A percentile compares a stretch with the other conserved stretches of the same genome.
Evolutionary conservation across 202 grass and related monocot genomes (phyloP).

Genomic region (Miscanthus sacchariflorus): DNA sequence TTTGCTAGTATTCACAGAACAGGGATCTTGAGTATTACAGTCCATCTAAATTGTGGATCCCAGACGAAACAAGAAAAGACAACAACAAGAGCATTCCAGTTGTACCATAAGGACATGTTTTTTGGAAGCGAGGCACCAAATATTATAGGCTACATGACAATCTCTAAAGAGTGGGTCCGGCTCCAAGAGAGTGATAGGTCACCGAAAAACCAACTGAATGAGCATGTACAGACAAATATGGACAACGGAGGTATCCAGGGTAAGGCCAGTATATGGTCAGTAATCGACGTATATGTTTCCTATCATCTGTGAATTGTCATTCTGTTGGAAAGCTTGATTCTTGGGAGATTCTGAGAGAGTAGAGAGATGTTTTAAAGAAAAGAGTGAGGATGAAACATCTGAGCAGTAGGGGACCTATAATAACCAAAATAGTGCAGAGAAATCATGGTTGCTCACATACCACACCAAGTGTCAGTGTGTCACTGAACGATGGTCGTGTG

Average conservation of each 20-base stretch:
- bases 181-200: slow-evolving; percentile 22
- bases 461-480: neutral
- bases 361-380: too few relatives aligned
- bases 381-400: too few relatives aligned
- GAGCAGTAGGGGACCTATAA: too few relatives aligned
- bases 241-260: neutral
- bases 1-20: neutral
- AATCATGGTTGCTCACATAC: neutral
- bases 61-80: slow-evolving; percentile 1
- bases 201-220: neutral
- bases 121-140: neutral
- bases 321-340: neutral
- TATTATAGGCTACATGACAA: neutral
- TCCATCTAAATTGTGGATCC: neutral
- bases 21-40: neutral
- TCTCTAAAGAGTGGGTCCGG: neutral
- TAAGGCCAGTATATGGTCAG: too few relatives aligned
- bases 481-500: too few relatives aligned
- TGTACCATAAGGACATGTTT: neutral
- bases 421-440: too few relatives aligned
- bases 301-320: too few relatives aligned
- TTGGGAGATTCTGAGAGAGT: neutral
- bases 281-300: too few relatives aligned
- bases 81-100: slow-evolving; percentile 23
- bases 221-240: neutral